These are phyloP conservation scores for Blastocystis sp. DNA, from an alignment of 352 stramenopile species.

Conservation along the genomic window DNA sequence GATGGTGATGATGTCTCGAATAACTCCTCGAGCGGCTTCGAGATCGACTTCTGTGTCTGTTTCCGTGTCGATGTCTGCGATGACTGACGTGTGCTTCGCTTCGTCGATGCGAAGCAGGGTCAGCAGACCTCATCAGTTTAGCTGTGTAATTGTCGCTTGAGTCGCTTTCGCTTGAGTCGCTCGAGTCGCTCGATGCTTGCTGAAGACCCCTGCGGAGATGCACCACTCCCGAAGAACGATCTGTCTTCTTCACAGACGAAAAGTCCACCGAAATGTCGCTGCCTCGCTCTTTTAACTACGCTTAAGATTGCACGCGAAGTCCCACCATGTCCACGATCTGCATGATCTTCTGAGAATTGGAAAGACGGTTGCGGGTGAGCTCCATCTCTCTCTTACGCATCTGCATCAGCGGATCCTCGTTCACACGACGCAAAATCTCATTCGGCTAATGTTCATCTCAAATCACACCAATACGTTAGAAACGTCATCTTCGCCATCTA, in stretches of 20 bases:
- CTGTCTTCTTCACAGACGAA: background rate
- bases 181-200: background rate
- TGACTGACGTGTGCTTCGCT: background rate
- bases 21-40: background rate
- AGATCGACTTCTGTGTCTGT: background rate
- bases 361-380: conserved; percentile 32
- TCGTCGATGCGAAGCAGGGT: background rate
- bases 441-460: background rate
- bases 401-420: conserved; percentile 58
- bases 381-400: conserved; percentile 56
- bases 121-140: background rate
- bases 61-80: background rate
- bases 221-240: background rate
- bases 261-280: conserved; percentile 55
- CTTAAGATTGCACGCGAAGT: background rate
- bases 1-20: background rate
- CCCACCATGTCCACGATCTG: conserved; percentile 3
- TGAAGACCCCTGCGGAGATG: background rate
- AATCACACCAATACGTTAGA: background rate
- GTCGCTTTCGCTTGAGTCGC: conserved; percentile 14
- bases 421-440: conserved; percentile 44
- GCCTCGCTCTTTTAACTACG: conserved; percentile 6
- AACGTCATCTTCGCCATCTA: conserved; percentile 3
- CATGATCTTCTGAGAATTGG: conserved; percentile 21
- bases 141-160: conserved; percentile 27